phyloP scores from a whole-genome alignment of 2,329 filamentous ascomycete species.

The Phialocephala sp. region DNA sequence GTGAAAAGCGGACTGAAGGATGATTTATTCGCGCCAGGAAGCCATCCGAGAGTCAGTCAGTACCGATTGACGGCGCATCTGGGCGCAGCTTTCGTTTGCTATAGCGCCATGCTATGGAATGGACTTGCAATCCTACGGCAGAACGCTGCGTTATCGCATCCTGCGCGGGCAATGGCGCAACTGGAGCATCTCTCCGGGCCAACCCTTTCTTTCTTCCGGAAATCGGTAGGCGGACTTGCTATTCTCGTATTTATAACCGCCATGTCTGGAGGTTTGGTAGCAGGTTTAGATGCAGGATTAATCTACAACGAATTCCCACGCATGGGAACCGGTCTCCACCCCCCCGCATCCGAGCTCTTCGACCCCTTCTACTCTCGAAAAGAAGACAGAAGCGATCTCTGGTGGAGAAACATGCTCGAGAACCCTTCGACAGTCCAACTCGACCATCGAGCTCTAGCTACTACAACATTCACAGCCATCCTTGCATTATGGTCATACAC shows the following conservation, averaged over 20 bases:
- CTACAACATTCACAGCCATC: slow-evolving; percentile 83
- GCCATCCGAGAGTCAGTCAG: slow-evolving; percentile 90
- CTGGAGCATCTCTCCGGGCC: slow-evolving; percentile 69
- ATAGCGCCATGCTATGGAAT: slow-evolving; percentile 91
- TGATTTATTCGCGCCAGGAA: slow-evolving; percentile 89
- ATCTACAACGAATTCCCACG: slow-evolving; percentile 99
- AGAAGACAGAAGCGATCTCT: slow-evolving; percentile 79
- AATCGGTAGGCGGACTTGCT: slow-evolving; percentile 72
- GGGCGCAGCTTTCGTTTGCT: slow-evolving; percentile 89
- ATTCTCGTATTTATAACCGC: slow-evolving; percentile 85
- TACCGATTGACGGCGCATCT: slow-evolving; percentile 92
- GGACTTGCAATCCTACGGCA: slow-evolving; percentile 84
- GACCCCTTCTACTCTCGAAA: slow-evolving; percentile 83
- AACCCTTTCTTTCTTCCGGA: slow-evolving; percentile 74
- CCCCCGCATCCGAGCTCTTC: slow-evolving; percentile 82
- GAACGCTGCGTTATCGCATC: slow-evolving; percentile 71
- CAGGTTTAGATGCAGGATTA: slow-evolving; percentile 91
- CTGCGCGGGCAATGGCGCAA: slow-evolving; percentile 63
- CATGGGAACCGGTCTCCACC: slow-evolving; percentile 86
- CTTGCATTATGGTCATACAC: slow-evolving; percentile 82
- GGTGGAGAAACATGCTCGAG: slow-evolving; percentile 98
- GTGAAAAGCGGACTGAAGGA: slow-evolving; percentile 96
- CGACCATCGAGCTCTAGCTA: slow-evolving; percentile 91
- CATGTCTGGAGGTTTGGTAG: slow-evolving; percentile 92
- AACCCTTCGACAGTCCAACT: slow-evolving; percentile 96